Evolutionary conservation across 2,329 filamentous ascomycete species (phyloP), one percentile per base, ranked within the genome.

Genomic region (Beauveria sp.): DNA sequence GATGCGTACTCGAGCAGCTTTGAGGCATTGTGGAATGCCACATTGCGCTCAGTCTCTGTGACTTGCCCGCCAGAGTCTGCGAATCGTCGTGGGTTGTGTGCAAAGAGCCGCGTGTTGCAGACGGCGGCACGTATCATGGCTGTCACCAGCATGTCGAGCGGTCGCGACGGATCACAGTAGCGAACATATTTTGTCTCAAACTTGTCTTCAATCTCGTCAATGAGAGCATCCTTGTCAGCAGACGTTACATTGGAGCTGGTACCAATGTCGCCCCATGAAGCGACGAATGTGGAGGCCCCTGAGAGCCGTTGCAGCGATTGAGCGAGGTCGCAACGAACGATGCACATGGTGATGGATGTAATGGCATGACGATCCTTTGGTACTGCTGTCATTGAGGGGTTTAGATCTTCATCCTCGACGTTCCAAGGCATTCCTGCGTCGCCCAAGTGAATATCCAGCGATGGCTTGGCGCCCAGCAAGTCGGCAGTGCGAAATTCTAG

Each of bases 1-100:
- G 60, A 63, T 2, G 60, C 58, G 52, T 71, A 70, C 43, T 70
- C 66, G 24, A 65, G 50, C 30, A 65, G 51, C 52, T 62, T 63
- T 0, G 54, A 57, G 9, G 64, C 64, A 18, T 60, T 62, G 14
- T n/a, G 9, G 14, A 65, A 64, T 9, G 61, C 58, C 30, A 60
- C 28, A 9, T 61, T 42, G 5, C 64, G 56, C 24, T 65, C 62
- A 9, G 34, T 45, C 28, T 59, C 40, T 5, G 62, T 40, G 4
- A 61, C 46, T 0, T 38, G 24, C 10, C 43, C 57, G 24, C 42
- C 57, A 2, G 18, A 6, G 22, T 53, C 22, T 10, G 62, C 54
- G 3, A 58, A 60, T 8, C 53, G 40, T 7, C 47, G 47, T n/a
- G 56, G 62, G 51, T 60, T 62, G 50, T 64, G 58, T 24, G 61